phyloP scores from a whole-genome alignment of 1,284 basidiomycete species.

The Boletus semigastroideus region DNA sequence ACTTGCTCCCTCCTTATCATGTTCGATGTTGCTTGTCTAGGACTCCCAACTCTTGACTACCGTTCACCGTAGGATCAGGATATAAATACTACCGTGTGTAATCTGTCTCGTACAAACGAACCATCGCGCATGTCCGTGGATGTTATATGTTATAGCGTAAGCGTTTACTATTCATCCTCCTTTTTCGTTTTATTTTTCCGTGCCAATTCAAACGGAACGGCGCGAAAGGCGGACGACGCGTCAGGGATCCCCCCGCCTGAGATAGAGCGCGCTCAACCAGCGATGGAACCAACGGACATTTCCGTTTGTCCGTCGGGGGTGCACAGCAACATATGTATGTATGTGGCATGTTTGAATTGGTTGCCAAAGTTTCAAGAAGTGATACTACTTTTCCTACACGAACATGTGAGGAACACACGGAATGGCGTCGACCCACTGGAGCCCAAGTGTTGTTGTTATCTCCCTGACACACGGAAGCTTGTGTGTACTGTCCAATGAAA shows the following conservation, averaged over 20 bases:
- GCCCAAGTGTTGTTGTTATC: too few species aligned
- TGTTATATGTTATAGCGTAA: constrained; percentile 3
- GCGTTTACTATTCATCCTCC: background rate
- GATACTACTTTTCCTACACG: background rate
- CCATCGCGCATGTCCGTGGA: constrained; percentile 13
- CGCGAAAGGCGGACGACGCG: constrained; percentile 3
- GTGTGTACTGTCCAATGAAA: too few species aligned
- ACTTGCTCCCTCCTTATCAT: constrained; percentile 14
- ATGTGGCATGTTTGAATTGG: constrained; percentile 2
- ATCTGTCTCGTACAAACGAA: constrained; percentile 7
- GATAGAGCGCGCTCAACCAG: background rate
- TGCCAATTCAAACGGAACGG: constrained; percentile 3
- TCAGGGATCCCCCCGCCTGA: background rate
- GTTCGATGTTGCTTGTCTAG: constrained; percentile 1
- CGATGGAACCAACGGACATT: constrained; percentile 10
- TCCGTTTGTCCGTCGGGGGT: constrained; percentile 7
- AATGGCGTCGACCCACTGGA: too few species aligned
- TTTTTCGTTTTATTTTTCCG: background rate
- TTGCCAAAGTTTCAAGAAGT: constrained; percentile 9
- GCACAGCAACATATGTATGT: background rate
- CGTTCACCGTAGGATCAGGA: constrained; percentile 14
- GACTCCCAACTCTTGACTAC: background rate
- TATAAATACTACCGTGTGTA: constrained; percentile 7
- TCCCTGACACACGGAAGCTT: too few species aligned
- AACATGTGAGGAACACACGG: too few species aligned